phyloP scores from a whole-genome alignment of 2,329 filamentous ascomycete genomes.

The Nothopassalora personata region DNA sequence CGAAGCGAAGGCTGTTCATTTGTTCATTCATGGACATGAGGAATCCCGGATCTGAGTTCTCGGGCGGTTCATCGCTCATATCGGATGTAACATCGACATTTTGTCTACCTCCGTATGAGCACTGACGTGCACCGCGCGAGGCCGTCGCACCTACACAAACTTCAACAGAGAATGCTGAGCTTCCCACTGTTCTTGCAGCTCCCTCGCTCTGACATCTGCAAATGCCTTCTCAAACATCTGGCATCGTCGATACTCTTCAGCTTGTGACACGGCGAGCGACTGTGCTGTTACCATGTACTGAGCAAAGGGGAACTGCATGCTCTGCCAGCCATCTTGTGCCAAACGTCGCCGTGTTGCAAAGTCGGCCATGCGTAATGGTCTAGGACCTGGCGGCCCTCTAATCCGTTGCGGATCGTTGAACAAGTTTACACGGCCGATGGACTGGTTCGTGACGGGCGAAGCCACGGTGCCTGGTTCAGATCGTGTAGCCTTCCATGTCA shows the following conservation, averaged over 20 bases:
- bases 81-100: not conserved
- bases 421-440: not conserved
- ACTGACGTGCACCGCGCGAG: not conserved
- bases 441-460: not conserved
- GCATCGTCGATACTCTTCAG: slow-evolving; percentile 1
- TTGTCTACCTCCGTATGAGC: not conserved
- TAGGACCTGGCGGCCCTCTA: not conserved
- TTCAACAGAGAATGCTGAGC: slow-evolving; percentile 7
- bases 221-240: slow-evolving; percentile 3
- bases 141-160: slow-evolving; percentile 3
- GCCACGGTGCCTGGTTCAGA: not conserved
- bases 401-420: not conserved
- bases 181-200: slow-evolving; percentile 4
- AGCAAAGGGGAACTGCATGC: slow-evolving; percentile 2
- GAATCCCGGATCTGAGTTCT: not conserved
- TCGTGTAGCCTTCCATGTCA: slow-evolving; percentile 32
- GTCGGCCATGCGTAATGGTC: slow-evolving; percentile 1
- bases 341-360: not conserved
- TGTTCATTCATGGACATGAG: not conserved
- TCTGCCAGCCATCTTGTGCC: slow-evolving; percentile 1
- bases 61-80: not conserved
- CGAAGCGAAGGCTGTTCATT: not conserved
- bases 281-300: slow-evolving; percentile 1
- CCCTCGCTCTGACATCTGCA: slow-evolving; percentile 7
- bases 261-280: slow-evolving; percentile 3